Conservation (phyloP, 352 stramenopile genomes). For the Phytophthora capsici region DNA sequence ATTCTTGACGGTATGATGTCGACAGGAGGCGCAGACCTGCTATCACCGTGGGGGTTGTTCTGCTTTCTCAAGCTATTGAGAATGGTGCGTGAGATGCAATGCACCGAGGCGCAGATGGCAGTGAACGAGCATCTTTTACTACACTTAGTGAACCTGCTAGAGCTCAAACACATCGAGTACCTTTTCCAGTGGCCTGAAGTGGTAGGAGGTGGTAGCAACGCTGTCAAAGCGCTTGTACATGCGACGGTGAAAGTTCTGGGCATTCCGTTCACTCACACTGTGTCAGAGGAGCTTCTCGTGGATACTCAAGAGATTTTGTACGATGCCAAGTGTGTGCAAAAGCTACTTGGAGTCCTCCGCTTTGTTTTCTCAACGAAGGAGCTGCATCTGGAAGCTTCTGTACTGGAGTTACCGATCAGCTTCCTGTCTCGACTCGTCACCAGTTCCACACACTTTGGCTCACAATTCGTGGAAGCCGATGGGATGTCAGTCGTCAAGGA, state of each 20-base stretch:
- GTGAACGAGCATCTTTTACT: slow-evolving; percentile 68
- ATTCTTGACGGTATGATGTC: slow-evolving; percentile 54
- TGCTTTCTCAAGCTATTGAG: slow-evolving; percentile 85
- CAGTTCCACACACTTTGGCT: slow-evolving; percentile 84
- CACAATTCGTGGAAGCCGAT: slow-evolving; percentile 76
- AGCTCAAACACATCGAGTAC: slow-evolving; percentile 62
- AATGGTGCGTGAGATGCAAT: slow-evolving; percentile 73
- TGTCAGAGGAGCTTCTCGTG: slow-evolving; percentile 71
- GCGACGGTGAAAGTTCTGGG: slow-evolving; percentile 87
- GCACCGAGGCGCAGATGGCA: slow-evolving; percentile 42
- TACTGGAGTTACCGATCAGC: slow-evolving; percentile 75
- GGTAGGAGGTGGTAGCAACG: slow-evolving; percentile 77
- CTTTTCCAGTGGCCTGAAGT: slow-evolving; percentile 82
- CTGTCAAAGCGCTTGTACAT: slow-evolving; percentile 83
- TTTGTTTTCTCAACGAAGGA: slow-evolving; percentile 67
- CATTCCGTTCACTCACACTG: slow-evolving; percentile 76
- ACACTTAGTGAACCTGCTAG: slow-evolving; percentile 63
- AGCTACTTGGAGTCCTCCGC: slow-evolving; percentile 66
- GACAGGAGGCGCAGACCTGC: slow-evolving; percentile 57
- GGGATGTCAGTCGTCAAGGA: slow-evolving; percentile 77
- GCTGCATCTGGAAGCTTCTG: slow-evolving; percentile 59
- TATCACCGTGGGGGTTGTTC: slow-evolving; percentile 87
- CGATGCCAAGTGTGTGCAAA: slow-evolving; percentile 66
- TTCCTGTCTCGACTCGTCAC: slow-evolving; percentile 87
- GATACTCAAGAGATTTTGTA: slow-evolving; percentile 79